Percentiles rank a stretch among this genome's conserved stretches.
These are phyloP conservation scores for Gossypium trilobum DNA, from an alignment of 441 rosid species.

Conservation along the genomic window DNA sequence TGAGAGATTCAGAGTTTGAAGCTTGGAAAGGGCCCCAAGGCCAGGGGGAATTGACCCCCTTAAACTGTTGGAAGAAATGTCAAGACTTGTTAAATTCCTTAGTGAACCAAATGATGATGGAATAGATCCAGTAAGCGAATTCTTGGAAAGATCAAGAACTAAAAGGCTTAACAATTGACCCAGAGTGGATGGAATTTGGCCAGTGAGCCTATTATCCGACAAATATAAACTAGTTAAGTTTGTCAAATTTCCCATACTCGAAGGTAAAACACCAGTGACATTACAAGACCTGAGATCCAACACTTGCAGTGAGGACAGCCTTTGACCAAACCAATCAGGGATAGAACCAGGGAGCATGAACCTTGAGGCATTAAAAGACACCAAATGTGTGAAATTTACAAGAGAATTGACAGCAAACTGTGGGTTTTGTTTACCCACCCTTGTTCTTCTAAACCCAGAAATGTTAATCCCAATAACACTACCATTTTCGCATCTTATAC, in stretches of 20 bases:
- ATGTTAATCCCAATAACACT: conserved; percentile 56
- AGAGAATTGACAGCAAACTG: conserved; percentile 63
- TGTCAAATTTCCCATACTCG: conserved; percentile 59
- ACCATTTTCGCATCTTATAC: conserved; percentile 54
- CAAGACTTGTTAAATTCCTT: conserved; percentile 46
- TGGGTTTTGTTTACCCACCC: conserved; percentile 59
- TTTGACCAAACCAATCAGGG: conserved; percentile 72
- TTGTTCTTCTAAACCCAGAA: conserved; percentile 78
- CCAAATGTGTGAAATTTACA: conserved; percentile 48
- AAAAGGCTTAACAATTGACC: conserved; percentile 47
- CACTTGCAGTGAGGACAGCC: conserved; percentile 37
- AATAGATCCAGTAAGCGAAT: conserved; percentile 56
- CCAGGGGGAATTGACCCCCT: conserved; percentile 51
- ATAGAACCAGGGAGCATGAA: conserved; percentile 67
- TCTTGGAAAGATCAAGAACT: conserved; percentile 58
- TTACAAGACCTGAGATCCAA: conserved; percentile 82
- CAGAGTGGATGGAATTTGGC: conserved; percentile 50
- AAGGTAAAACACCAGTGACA: conserved; percentile 56
- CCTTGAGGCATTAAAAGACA: conserved; percentile 71
- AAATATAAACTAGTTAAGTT: conserved; percentile 49
- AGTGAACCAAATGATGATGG: conserved; percentile 50
- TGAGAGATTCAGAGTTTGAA: conserved; percentile 58
- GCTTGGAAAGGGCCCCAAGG: conserved; percentile 46
- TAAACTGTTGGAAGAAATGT: conserved; percentile 62
- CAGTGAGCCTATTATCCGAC: conserved; percentile 48